Evolutionary conservation across 1,139 yeast species (phyloP).

Genomic region (Magnusiomyces suaveolens): DNA sequence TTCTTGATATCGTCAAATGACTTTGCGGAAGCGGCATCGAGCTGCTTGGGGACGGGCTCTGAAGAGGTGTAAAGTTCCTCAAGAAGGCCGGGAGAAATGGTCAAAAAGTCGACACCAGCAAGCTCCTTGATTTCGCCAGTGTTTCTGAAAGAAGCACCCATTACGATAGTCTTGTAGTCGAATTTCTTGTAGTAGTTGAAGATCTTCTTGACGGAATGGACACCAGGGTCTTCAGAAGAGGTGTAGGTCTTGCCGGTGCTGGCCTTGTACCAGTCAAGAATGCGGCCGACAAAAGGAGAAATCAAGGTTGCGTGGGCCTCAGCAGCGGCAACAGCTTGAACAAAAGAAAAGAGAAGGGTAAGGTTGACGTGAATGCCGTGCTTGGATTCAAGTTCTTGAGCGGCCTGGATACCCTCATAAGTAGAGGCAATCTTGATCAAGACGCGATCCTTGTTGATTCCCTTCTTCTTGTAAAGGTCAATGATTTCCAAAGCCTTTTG

Average conservation of each 20-base stretch:
- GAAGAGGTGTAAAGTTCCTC: constrained; percentile 77
- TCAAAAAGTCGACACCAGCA: constrained; percentile 95
- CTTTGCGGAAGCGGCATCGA: constrained; percentile 56
- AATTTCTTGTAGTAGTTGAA: constrained; percentile 97
- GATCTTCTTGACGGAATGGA: constrained; percentile 72
- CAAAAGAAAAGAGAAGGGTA: constrained; percentile 88
- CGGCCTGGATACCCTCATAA: constrained; percentile 99
- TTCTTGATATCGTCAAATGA: constrained; percentile 47
- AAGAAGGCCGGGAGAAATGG: constrained; percentile 88
- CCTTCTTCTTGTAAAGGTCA: constrained; percentile 69
- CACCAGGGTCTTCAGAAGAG: constrained; percentile 90
- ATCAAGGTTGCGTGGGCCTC: constrained; percentile 94
- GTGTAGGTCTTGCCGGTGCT: constrained; percentile 81
- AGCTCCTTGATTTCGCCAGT: constrained; percentile 90
- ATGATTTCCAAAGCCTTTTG: constrained; percentile 86
- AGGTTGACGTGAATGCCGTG: constrained; percentile 90
- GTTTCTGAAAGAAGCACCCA: constrained; percentile 99
- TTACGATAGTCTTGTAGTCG: constrained; percentile 93
- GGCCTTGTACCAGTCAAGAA: constrained; percentile 97
- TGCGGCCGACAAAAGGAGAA: constrained; percentile 98
- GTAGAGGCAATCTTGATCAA: constrained; percentile 96
- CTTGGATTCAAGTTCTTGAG: constrained; percentile 84
- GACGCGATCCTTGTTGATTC: constrained; percentile 79
- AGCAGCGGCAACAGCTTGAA: constrained; percentile 98
- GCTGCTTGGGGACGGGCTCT: constrained; percentile 69